A percentile compares a stretch with the other conserved stretches of the same genome.
Evolutionary conservation across 768 basidiomycete species (phyloP).

Genomic region (Mrakia frigida): DNA sequence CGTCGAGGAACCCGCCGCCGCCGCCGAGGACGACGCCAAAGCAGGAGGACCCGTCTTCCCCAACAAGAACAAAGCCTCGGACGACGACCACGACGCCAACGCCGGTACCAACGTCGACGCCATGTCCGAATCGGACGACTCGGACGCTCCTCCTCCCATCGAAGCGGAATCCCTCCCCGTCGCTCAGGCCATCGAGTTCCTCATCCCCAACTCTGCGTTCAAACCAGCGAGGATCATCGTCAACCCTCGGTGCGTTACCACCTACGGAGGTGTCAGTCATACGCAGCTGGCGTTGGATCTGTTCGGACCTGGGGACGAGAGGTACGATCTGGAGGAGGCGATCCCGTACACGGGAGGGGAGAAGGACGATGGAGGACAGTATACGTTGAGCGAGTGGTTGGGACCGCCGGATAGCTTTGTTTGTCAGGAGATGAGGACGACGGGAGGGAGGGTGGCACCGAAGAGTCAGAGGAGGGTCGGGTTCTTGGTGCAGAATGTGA

Average conservation of each 20-base stretch:
- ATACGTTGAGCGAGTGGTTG: slow-evolving; percentile 89
- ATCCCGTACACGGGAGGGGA: slow-evolving; percentile 30
- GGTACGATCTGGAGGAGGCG: slow-evolving; percentile 50
- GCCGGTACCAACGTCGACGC: slow-evolving; percentile 84
- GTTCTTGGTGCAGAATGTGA: slow-evolving; percentile 44
- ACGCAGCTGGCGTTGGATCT: slow-evolving; percentile 91
- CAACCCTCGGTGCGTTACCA: slow-evolving; percentile 94
- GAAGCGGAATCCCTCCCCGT: slow-evolving; percentile 44
- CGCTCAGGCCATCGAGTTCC: slow-evolving; percentile 41
- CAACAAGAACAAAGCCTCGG: slow-evolving; percentile 18
- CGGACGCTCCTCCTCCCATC: slow-evolving; percentile 14
- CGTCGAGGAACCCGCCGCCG: slow-evolving; percentile 28
- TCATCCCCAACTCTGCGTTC: slow-evolving; percentile 82
- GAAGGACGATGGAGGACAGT: slow-evolving; percentile 51
- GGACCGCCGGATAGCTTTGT: slow-evolving; percentile 87
- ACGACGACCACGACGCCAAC: slow-evolving; percentile 50
- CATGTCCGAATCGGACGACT: slow-evolving; percentile 49
- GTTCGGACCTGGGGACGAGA: slow-evolving; percentile 66
- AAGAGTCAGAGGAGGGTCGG: slow-evolving; percentile 45
- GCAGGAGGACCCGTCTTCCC: slow-evolving; percentile 11
- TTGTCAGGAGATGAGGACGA: slow-evolving; percentile 72
- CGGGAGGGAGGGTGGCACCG: slow-evolving; percentile 46
- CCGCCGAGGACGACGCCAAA: slow-evolving; percentile 6
- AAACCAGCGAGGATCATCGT: slow-evolving; percentile 84
- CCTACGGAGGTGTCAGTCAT: slow-evolving; percentile 95